These are phyloP conservation scores for Rhodotorula babjevae DNA, from an alignment of 768 basidiomycete genomes.

Conservation along the genomic window DNA sequence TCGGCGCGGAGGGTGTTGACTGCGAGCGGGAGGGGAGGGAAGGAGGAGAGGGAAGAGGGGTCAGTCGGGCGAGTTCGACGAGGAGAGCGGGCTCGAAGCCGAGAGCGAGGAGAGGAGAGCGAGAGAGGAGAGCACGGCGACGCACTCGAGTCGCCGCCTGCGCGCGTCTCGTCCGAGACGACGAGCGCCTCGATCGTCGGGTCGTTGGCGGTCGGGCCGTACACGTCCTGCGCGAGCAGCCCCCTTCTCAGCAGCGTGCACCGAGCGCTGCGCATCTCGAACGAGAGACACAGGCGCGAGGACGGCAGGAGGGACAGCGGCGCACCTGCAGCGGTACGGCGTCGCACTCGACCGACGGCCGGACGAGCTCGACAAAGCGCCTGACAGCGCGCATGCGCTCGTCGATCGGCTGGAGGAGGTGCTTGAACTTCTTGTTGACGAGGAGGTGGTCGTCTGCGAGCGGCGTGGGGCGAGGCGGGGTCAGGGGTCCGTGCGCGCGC, in stretches of 20 bases:
- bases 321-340: conserved; percentile 63
- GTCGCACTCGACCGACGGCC: conserved; percentile 61
- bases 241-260: no score
- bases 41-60: neutral
- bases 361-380: conserved; percentile 67
- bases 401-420: conserved; percentile 62
- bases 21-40: conserved; percentile 43
- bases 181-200: conserved; percentile 85
- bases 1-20: conserved; percentile 62
- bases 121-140: conserved; percentile 37
- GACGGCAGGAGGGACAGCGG: neutral
- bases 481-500: neutral
- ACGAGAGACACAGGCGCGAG: no score
- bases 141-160: conserved; percentile 70
- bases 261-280: no score
- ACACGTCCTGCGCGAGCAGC: conserved; percentile 58
- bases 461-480: no score
- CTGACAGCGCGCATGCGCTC: conserved; percentile 59
- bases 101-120: neutral
- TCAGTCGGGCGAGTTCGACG: no score
- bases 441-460: conserved; percentile 65
- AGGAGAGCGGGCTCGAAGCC: no score
- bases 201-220: conserved; percentile 84
- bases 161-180: conserved; percentile 79
- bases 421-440: conserved; percentile 63